A percentile compares a stretch with the other conserved stretches of the same genome.
Conservation (phyloP, 1,284 basidiomycete genomes). For the Ustilago sp. region DNA sequence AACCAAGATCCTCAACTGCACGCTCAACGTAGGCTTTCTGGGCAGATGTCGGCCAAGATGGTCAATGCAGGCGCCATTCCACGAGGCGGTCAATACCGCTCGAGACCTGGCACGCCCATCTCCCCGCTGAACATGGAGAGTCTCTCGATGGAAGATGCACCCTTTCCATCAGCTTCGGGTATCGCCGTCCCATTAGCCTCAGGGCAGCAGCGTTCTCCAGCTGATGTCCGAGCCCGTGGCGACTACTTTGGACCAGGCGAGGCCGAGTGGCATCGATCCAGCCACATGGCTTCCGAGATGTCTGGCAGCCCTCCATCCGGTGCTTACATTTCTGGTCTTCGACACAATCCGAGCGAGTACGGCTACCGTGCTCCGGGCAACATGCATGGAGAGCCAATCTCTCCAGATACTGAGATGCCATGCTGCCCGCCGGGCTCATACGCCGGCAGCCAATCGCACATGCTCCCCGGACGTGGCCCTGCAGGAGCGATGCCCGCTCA, state of each 20-base stretch:
- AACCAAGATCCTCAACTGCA: constrained; percentile 23
- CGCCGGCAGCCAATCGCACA: constrained; percentile 4
- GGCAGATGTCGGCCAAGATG: constrained; percentile 7
- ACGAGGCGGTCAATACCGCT: constrained; percentile 20
- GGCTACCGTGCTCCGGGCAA: constrained; percentile 13
- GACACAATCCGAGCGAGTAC: constrained; percentile 23
- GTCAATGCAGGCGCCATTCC: constrained; percentile 15
- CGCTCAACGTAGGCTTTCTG: constrained; percentile 5
- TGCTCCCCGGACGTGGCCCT: constrained; percentile 14
- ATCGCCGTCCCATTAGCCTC: constrained; percentile 23
- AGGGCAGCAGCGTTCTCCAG: constrained; percentile 32
- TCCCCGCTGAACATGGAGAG: constrained; percentile 54
- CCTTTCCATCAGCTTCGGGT: constrained; percentile 35
- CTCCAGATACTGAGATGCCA: constrained; percentile 21
- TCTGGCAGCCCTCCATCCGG: constrained; percentile 23
- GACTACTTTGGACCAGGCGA: constrained; percentile 41
- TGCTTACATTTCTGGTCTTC: constrained; percentile 1
- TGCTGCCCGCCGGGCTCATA: constrained; percentile 14
- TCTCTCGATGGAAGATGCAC: constrained; percentile 48
- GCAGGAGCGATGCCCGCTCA: constrained; percentile 1
- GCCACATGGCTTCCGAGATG: constrained; percentile 9
- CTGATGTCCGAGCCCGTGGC: constrained; percentile 27
- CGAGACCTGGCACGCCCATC: constrained; percentile 50
- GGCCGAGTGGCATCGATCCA: constrained; percentile 24
- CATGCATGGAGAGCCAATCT: constrained; percentile 19